Conservation (phyloP, 1,284 basidiomycete species). For the Sporisorium exsertum region DNA sequence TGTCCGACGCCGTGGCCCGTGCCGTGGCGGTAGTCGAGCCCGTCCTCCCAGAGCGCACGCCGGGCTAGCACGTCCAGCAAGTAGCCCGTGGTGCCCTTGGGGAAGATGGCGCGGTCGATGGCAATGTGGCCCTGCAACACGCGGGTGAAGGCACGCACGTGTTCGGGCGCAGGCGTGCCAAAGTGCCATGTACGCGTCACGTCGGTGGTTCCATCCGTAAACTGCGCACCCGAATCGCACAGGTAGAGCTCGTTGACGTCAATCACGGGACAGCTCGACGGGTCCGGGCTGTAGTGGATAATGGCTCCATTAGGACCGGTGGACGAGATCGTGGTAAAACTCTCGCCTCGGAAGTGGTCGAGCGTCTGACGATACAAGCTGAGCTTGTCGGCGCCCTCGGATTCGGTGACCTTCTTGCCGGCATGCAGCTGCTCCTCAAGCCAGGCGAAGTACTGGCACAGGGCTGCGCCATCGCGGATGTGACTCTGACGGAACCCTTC, state of each 20-base stretch:
- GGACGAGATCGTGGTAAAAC: conserved; percentile 92
- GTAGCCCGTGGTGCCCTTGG: conserved; percentile 83
- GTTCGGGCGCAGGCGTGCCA: conserved; percentile 82
- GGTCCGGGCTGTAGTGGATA: conserved; percentile 90
- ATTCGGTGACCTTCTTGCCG: conserved; percentile 81
- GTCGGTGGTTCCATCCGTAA: conserved; percentile 92
- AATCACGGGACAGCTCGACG: conserved; percentile 80
- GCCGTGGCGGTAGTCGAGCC: conserved; percentile 76
- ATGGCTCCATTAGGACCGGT: conserved; percentile 89
- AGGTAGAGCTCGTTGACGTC: conserved; percentile 76
- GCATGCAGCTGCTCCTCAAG: conserved; percentile 82
- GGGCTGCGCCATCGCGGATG: conserved; percentile 88
- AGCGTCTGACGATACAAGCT: conserved; percentile 83
- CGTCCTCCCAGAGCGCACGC: conserved; percentile 88
- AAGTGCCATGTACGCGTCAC: conserved; percentile 89
- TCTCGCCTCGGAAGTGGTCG: conserved; percentile 84
- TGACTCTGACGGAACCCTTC: conserved; percentile 90
- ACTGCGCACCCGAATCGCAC: conserved; percentile 93
- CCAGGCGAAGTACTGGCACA: conserved; percentile 87
- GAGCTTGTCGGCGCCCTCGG: conserved; percentile 82
- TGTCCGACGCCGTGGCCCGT: conserved; percentile 66
- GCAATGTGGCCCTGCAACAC: conserved; percentile 96
- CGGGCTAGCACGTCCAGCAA: conserved; percentile 86
- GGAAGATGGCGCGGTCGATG: conserved; percentile 87
- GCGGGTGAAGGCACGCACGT: conserved; percentile 88